Conservation (phyloP, 2,329 filamentous ascomycete species). For the Raffaelea ambrosiae region DNA sequence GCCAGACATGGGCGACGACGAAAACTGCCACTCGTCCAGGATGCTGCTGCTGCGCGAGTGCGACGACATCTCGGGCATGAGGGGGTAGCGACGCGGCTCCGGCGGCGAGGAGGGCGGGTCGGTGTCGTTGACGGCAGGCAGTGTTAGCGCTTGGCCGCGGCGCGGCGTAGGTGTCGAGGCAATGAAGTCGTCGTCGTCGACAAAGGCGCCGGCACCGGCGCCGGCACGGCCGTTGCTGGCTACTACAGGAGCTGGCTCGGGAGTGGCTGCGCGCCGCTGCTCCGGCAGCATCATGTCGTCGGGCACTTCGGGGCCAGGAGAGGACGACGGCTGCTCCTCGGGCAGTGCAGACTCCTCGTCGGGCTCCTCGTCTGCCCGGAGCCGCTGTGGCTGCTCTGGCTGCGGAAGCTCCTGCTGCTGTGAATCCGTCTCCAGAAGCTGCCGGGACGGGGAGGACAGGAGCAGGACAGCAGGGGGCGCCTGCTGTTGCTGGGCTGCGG, state of each 20-base stretch:
- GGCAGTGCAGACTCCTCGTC: neutral
- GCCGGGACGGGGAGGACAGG: slow-evolving; percentile 2
- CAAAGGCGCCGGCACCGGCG: slow-evolving; percentile 19
- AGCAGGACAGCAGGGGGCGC: neutral
- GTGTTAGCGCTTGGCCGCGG: slow-evolving; percentile 40
- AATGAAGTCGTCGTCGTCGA: slow-evolving; percentile 47
- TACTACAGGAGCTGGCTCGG: slow-evolving; percentile 24
- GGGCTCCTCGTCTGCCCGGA: slow-evolving; percentile 2
- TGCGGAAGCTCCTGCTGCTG: neutral
- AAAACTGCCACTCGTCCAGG: slow-evolving; percentile 42
- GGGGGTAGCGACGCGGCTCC: slow-evolving; percentile 42
- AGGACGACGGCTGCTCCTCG: slow-evolving; percentile 1
- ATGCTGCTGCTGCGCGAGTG: slow-evolving; percentile 30
- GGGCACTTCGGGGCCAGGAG: neutral
- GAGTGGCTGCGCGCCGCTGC: slow-evolving; percentile 30
- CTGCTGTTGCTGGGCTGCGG: neutral
- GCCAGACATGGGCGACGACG: slow-evolving; percentile 45
- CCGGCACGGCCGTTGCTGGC: slow-evolving; percentile 15
- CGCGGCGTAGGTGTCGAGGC: slow-evolving; percentile 53
- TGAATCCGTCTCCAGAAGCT: neutral
- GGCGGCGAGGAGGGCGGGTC: slow-evolving; percentile 52
- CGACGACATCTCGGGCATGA: slow-evolving; percentile 43
- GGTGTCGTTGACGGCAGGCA: slow-evolving; percentile 33
- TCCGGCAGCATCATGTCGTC: slow-evolving; percentile 10
- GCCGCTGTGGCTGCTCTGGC: neutral